A percentile compares a stretch with the other conserved stretches of the same genome.
These are phyloP conservation scores for Dactylellina drechsleri DNA, from an alignment of 2,329 filamentous ascomycete genomes.

Conservation along the genomic window DNA sequence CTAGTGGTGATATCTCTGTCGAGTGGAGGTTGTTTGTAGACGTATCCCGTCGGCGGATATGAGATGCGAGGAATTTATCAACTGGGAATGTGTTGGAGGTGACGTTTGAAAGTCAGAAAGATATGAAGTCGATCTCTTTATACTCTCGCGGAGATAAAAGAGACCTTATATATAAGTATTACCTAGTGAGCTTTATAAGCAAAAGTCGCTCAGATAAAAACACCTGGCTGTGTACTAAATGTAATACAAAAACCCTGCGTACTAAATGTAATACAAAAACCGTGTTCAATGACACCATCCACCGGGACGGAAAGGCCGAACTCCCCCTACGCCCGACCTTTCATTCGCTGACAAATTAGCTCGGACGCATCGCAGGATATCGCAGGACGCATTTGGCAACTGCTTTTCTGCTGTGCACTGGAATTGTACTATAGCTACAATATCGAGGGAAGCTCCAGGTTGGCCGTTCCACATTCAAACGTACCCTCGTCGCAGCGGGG, in stretches of 20 bases:
- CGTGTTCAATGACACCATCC: not conserved
- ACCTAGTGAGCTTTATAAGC: conserved; percentile 15
- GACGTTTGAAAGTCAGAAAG: not conserved
- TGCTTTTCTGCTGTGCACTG: not conserved
- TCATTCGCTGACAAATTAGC: conserved; percentile 31
- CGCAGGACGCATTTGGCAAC: conserved; percentile 25
- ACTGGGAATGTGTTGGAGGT: not conserved
- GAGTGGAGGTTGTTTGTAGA: no score
- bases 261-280: not conserved
- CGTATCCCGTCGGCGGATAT: not conserved
- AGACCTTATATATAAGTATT: not conserved
- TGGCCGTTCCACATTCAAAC: not conserved
- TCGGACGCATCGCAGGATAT: not conserved
- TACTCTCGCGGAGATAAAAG: not conserved
- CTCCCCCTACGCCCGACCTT: conserved; percentile 15
- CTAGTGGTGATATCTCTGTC: no score
- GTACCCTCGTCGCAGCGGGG: not conserved
- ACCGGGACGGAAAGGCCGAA: conserved; percentile 28
- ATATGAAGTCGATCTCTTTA: no score
- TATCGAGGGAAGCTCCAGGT: not conserved
- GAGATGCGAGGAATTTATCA: not conserved
- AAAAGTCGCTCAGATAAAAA: conserved; percentile 18
- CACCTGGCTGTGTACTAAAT: not conserved
- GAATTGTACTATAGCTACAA: not conserved
- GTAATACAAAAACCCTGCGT: not conserved